Conservation (phyloP, 73 alveolate species). For the Paramecium octaurelia region DNA sequence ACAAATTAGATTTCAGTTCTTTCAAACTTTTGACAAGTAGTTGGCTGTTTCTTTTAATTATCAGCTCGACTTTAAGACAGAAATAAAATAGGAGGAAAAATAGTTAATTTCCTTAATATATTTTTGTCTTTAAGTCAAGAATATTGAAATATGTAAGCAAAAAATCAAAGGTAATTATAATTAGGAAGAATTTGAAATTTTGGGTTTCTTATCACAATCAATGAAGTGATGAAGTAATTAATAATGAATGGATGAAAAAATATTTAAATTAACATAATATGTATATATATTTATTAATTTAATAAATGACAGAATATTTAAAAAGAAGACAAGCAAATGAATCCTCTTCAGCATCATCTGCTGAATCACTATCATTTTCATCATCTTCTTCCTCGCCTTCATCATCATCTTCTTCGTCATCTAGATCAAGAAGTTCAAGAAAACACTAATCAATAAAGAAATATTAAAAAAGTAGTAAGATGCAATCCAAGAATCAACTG, state of each 20-base stretch:
- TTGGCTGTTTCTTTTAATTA: too few relatives aligned
- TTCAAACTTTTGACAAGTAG: background rate
- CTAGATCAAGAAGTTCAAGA: constrained; percentile 35
- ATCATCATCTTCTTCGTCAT: constrained; percentile 40
- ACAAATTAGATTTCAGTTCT: background rate
- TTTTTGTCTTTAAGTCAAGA: too few relatives aligned
- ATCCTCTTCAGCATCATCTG: constrained; percentile 40
- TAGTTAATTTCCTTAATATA: too few relatives aligned
- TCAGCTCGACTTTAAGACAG: too few relatives aligned
- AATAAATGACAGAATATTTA: background rate
- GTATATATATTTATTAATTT: background rate
- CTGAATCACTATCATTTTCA: constrained; percentile 3
- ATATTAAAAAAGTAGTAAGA: background rate
- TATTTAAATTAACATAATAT: background rate
- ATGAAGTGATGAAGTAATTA: too few relatives aligned
- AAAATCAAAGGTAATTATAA: background rate
- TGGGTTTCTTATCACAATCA: background rate
- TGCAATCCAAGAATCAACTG: constrained; percentile 18
- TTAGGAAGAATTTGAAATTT: background rate
- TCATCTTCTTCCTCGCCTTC: constrained; percentile 38
- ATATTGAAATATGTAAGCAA: background rate
- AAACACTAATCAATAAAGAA: background rate
- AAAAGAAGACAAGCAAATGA: background rate
- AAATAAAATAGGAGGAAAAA: too few relatives aligned
- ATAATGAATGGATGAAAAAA: background rate